Evolutionary conservation across 148 eudicot genomes (phyloP).

Genomic region (Euryodendron excelsum): DNA sequence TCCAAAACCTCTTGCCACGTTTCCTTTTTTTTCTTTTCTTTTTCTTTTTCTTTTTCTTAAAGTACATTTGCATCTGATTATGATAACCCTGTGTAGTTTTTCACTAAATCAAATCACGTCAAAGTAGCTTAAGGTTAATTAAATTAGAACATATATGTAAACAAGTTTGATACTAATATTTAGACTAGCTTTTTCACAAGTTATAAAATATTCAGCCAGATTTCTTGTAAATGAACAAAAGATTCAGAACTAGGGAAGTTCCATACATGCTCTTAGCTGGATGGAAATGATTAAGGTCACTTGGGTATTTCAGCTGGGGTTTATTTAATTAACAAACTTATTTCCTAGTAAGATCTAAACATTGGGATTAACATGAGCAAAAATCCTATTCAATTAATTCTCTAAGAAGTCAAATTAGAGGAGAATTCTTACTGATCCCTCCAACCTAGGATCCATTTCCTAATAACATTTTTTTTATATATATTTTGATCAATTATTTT

Average conservation of each 20-base stretch:
- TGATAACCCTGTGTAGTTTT: too few relatives aligned
- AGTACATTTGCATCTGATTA: too few relatives aligned
- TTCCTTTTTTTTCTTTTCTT: too few relatives aligned
- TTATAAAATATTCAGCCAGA: neutral
- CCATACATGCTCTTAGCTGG: slow-evolving; percentile 1
- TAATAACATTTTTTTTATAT: slow-evolving; percentile 8
- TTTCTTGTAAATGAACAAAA: neutral
- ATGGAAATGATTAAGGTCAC: slow-evolving; percentile 6
- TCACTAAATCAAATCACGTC: too few relatives aligned
- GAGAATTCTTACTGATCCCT: slow-evolving; percentile 7
- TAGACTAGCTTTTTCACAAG: neutral
- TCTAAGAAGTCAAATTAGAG: slow-evolving; percentile 23
- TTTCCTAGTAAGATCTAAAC: neutral
- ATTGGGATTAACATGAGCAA: slow-evolving; percentile 11
- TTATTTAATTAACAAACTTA: neutral
- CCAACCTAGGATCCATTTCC: slow-evolving; percentile 23
- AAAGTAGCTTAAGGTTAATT: too few relatives aligned
- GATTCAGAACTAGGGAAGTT: neutral
- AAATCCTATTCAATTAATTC: slow-evolving; percentile 15
- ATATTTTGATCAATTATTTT: neutral
- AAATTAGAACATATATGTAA: too few relatives aligned
- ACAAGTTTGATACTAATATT: neutral
- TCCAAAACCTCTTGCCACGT: too few relatives aligned
- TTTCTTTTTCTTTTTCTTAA: too few relatives aligned
- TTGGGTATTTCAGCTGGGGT: neutral